Evolutionary conservation across 1,284 basidiomycete species (phyloP), one percentile per base, ranked within the genome.

Genomic region (Phlebopus sp.): DNA sequence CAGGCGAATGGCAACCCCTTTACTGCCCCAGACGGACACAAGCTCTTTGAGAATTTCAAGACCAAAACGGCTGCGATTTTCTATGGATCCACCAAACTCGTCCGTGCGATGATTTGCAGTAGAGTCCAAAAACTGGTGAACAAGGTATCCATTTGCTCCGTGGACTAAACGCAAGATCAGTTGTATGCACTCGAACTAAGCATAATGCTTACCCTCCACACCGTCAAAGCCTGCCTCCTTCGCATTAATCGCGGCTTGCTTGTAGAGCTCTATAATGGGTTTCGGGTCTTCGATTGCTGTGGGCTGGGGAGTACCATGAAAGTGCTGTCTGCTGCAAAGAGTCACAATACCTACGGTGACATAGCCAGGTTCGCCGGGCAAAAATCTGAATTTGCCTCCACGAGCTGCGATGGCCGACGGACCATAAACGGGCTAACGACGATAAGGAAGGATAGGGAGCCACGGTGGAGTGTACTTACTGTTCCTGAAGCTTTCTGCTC

Each of bases 181-280:
- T 18, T 14, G 18, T 10, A 37, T 8, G 29, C 10, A 41, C 18
- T 4, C n/a, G 9, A 18, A 17, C 38, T 29, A 14, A n/a, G 13
- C n/a, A 27, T 27, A 14, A 7, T 17, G 30, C 67, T 45, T 55
- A 72, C 74, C 42, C 67, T 86, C 82, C 27, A 84, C 76, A 29
- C 82, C 82, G 55, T 87, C 83, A 54, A 85, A 84, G 0, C 82
- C 83, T 19, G 82, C 80, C 56, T 74, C 69, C 40, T 79, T 74
- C 3, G 81, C 79, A 48, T 77, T 76, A 30, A 72, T 58, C 4
- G 81, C 81, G 0, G 79, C 78, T 36, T 75, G 57, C 34, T 66
- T 71, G 61, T 75, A 85, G 42, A 73, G 62, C 0, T 35, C 23
- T 32, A 81, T 64, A 45, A 76, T 51, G 1, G 61, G 59, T 45